These are phyloP conservation scores for Cercospora zeina DNA, from an alignment of 2,329 filamentous ascomycete species.

Conservation along the genomic window DNA sequence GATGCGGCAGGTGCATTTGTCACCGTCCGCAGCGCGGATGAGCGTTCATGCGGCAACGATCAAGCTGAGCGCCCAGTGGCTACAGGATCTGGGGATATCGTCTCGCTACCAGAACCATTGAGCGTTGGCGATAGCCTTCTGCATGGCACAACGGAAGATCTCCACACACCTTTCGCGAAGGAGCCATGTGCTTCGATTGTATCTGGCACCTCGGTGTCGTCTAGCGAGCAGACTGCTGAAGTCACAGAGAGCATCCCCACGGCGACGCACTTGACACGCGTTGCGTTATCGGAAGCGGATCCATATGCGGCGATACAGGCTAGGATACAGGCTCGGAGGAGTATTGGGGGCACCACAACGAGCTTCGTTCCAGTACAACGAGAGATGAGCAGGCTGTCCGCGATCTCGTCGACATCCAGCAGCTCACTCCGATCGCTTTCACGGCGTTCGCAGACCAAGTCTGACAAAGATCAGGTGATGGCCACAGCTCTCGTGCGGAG, in stretches of 20 bases:
- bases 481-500: conserved; percentile 64
- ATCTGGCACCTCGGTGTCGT: neutral
- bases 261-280: conserved; percentile 3
- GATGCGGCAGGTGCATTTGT: conserved; percentile 8
- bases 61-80: neutral
- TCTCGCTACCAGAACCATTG: conserved; percentile 4
- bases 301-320: conserved; percentile 41
- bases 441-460: conserved; percentile 12
- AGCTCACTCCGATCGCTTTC: conserved; percentile 24
- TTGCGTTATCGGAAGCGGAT: conserved; percentile 22
- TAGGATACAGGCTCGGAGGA: conserved; percentile 39
- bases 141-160: conserved; percentile 6
- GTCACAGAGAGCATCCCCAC: neutral
- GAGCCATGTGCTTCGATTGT: conserved; percentile 4
- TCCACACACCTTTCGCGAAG: neutral
- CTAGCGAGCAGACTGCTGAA: conserved; percentile 19
- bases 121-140: conserved; percentile 8
- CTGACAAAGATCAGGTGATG: conserved; percentile 23
- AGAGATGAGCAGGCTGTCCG: conserved; percentile 46
- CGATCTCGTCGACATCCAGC: conserved; percentile 31
- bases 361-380: conserved; percentile 42
- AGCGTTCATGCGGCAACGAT: conserved; percentile 6
- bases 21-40: neutral
- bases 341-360: conserved; percentile 36
- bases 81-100: conserved; percentile 4